phyloP scores from a whole-genome alignment of 805 yeast species.

The Candida nanaspora region DNA sequence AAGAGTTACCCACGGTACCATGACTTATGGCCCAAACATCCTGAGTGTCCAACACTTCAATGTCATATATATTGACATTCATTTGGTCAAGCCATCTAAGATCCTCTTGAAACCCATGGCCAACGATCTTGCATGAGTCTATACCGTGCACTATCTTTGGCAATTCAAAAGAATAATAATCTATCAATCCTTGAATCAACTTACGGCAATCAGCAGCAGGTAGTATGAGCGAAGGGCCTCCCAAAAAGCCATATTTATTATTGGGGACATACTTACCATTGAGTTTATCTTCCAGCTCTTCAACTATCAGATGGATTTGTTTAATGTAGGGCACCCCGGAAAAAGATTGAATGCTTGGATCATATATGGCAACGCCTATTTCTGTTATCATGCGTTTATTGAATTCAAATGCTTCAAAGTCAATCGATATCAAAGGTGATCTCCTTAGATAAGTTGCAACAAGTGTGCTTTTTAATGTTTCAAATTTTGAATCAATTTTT shows the following conservation, averaged over 20 bases:
- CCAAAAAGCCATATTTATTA: slow-evolving; percentile 40
- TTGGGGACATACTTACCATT: slow-evolving; percentile 54
- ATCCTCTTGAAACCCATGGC: slow-evolving; percentile 54
- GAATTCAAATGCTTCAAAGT: slow-evolving; percentile 51
- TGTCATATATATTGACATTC: slow-evolving; percentile 33
- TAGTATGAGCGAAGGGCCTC: slow-evolving; percentile 42
- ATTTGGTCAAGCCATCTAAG: slow-evolving; percentile 39
- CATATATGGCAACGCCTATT: slow-evolving; percentile 50
- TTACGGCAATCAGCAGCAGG: slow-evolving; percentile 26
- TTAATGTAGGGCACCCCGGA: slow-evolving; percentile 33
- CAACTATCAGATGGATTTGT: slow-evolving; percentile 35
- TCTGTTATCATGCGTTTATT: slow-evolving; percentile 40
- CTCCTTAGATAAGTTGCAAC: neutral
- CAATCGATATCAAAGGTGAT: slow-evolving; percentile 36
- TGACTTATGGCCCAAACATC: slow-evolving; percentile 33
- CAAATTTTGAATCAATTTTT: too few species aligned
- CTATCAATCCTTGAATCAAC: slow-evolving; percentile 35
- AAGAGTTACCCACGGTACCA: slow-evolving; percentile 34
- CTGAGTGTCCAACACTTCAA: slow-evolving; percentile 40
- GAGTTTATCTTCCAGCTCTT: slow-evolving; percentile 32
- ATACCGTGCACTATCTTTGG: slow-evolving; percentile 10
- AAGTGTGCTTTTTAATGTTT: neutral
- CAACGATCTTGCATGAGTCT: slow-evolving; percentile 37
- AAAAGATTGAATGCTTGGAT: slow-evolving; percentile 38
- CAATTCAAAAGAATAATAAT: slow-evolving; percentile 32